Conservation (phyloP, 192 early-diverging fungal species). For the Linderina pennispora region DNA sequence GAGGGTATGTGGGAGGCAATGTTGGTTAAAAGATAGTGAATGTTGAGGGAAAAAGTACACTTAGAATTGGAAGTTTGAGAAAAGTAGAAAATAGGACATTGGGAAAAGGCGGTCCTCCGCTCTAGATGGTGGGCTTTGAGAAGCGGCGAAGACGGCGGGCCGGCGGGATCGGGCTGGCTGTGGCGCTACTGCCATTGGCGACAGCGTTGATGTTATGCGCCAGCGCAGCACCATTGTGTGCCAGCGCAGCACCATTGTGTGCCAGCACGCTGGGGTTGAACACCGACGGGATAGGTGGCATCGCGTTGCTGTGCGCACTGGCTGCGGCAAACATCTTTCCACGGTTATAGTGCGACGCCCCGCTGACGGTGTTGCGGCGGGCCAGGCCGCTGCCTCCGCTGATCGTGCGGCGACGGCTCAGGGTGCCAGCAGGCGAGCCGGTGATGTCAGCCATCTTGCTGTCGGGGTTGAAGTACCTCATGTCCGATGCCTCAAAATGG, state of each 20-base stretch:
- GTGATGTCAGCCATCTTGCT: slow-evolving; percentile 23
- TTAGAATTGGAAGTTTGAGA: too few relatives aligned
- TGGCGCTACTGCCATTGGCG: slow-evolving; percentile 2
- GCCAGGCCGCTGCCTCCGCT: slow-evolving; percentile 35
- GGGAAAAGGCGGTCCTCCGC: too few relatives aligned
- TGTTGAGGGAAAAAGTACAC: too few relatives aligned
- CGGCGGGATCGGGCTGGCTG: slow-evolving; percentile 13
- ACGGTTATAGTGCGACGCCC: slow-evolving; percentile 47
- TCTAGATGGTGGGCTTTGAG: slow-evolving; percentile 16
- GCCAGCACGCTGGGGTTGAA: too few relatives aligned
- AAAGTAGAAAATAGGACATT: too few relatives aligned
- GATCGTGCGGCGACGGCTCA: slow-evolving; percentile 44
- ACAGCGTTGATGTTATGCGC: neutral
- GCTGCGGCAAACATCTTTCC: slow-evolving; percentile 35
- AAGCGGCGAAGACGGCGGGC: slow-evolving; percentile 30
- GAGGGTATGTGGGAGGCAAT: too few relatives aligned
- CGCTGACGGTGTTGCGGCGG: slow-evolving; percentile 49
- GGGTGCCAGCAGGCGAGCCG: slow-evolving; percentile 18
- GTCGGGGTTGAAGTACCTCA: slow-evolving; percentile 48
- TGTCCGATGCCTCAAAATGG: slow-evolving; percentile 28
- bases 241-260: slow-evolving; percentile 1
- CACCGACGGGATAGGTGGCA: slow-evolving; percentile 21
- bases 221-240: slow-evolving; percentile 1
- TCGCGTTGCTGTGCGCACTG: slow-evolving; percentile 3
- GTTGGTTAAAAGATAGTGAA: too few relatives aligned